These are phyloP conservation scores for Malassezia globosa DNA, from an alignment of 1,284 basidiomycete species.

Conservation along the genomic window DNA sequence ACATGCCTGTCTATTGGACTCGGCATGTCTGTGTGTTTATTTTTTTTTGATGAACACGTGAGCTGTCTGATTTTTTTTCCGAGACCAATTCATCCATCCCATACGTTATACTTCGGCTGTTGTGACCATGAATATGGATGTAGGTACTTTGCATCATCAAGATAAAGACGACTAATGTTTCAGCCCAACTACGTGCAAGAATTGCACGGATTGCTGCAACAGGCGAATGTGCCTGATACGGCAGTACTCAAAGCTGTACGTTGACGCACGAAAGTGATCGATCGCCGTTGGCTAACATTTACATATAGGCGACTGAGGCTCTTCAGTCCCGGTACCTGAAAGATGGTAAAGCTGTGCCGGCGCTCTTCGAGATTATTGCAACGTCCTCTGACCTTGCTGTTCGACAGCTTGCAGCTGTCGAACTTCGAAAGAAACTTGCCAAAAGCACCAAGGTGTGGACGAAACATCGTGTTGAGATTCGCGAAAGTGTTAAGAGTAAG, in stretches of 20 bases:
- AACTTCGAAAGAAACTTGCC: slow-evolving; percentile 81
- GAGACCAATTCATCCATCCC: no score
- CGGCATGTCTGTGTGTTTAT: no score
- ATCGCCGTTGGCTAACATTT: neutral
- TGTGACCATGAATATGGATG: slow-evolving; percentile 10
- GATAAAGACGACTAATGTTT: neutral
- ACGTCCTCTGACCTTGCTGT: slow-evolving; percentile 67
- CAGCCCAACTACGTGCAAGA: slow-evolving; percentile 29
- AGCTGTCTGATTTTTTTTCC: slow-evolving; percentile 3
- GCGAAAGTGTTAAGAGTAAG: slow-evolving; percentile 73
- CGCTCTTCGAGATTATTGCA: slow-evolving; percentile 75
- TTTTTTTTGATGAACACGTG: slow-evolving; percentile 2
- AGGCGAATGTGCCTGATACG: slow-evolving; percentile 44
- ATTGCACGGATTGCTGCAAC: slow-evolving; percentile 41
- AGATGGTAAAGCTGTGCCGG: slow-evolving; percentile 76
- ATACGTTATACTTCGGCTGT: neutral
- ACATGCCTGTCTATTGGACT: no score
- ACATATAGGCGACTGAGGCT: slow-evolving; percentile 70
- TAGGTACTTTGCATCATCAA: neutral
- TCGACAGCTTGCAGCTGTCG: slow-evolving; percentile 94
- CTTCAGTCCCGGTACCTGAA: slow-evolving; percentile 61
- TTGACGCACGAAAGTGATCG: no score
- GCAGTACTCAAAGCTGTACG: slow-evolving; percentile 36
- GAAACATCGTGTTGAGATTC: slow-evolving; percentile 59
- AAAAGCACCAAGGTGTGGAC: slow-evolving; percentile 75